Percentiles rank a stretch among this genome's conserved stretches.
phyloP scores from a whole-genome alignment of 1,139 yeast genomes.

The Magnusiomyces clavatus region DNA sequence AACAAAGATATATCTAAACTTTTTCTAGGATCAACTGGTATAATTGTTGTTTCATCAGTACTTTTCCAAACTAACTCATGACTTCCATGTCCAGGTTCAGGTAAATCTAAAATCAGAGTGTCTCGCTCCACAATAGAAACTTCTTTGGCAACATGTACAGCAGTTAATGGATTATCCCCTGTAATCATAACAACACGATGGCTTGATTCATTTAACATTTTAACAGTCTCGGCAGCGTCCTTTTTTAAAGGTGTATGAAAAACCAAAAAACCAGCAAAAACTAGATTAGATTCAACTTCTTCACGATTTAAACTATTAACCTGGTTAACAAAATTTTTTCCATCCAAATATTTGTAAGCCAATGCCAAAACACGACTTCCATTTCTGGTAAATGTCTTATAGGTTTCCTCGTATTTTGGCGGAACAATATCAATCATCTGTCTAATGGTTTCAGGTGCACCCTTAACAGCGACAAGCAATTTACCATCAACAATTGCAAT shows the following conservation, averaged over 20 bases:
- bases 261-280: constrained; percentile 87
- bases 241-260: constrained; percentile 95
- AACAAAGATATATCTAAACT: constrained; percentile 53
- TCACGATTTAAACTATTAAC: constrained; percentile 59
- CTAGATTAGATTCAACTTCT: constrained; percentile 62
- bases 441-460: constrained; percentile 98
- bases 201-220: constrained; percentile 89
- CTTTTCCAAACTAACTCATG: constrained; percentile 77
- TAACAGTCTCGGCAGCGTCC: constrained; percentile 85
- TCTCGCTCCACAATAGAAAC: constrained; percentile 80
- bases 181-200: constrained; percentile 95
- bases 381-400: constrained; percentile 84
- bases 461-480: constrained; percentile 83
- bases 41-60: constrained; percentile 64
- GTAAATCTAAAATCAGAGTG: constrained; percentile 79
- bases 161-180: constrained; percentile 98
- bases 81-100: constrained; percentile 44
- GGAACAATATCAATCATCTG: constrained; percentile 70
- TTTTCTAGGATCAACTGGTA: constrained; percentile 59
- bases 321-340: constrained; percentile 43
- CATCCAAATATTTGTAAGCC: constrained; percentile 70
- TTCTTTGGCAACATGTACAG: constrained; percentile 94
- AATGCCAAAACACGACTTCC: constrained; percentile 96
- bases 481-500: constrained; percentile 53
- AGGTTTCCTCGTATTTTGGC: constrained; percentile 71